Percentiles rank a stretch among this genome's conserved stretches.
phyloP scores from a whole-genome alignment of 208 protist species.

The Leishmania aethiopica region DNA sequence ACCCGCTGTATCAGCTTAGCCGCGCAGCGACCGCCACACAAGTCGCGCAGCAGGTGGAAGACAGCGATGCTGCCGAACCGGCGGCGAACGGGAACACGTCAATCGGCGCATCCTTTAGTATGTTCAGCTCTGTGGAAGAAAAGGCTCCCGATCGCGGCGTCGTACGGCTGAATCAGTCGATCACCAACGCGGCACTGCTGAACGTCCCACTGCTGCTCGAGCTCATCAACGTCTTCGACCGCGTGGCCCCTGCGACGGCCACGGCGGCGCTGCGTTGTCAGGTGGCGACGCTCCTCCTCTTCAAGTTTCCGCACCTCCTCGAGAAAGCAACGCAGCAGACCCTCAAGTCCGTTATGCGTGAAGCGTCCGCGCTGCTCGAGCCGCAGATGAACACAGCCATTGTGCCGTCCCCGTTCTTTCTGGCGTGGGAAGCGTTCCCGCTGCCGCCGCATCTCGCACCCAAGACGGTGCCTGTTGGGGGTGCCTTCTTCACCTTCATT shows the following conservation, averaged over 20 bases:
- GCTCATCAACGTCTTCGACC: conserved; percentile 56
- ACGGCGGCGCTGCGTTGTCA: conserved; percentile 46
- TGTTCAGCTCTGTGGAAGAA: conserved; percentile 31
- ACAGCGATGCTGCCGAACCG: background rate
- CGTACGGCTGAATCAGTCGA: conserved; percentile 27
- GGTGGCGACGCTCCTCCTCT: conserved; percentile 73
- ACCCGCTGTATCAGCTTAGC: conserved; percentile 35
- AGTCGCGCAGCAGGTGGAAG: background rate
- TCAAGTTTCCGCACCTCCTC: conserved; percentile 68
- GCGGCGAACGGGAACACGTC: background rate
- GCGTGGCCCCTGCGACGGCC: conserved; percentile 32
- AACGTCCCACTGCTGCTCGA: conserved; percentile 67
- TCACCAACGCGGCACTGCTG: conserved; percentile 29
- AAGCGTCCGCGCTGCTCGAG: conserved; percentile 35
- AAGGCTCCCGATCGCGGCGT: conserved; percentile 24
- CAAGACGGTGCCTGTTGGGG: conserved; percentile 78
- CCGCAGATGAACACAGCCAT: conserved; percentile 34
- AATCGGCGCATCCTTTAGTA: conserved; percentile 2
- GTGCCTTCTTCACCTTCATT: conserved; percentile 90
- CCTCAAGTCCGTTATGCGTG: conserved; percentile 42
- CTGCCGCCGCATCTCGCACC: conserved; percentile 80
- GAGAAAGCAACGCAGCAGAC: conserved; percentile 41
- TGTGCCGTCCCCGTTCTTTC: conserved; percentile 54
- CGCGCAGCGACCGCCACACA: conserved; percentile 7
- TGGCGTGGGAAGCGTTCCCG: conserved; percentile 70